Percentiles rank a stretch among this genome's conserved stretches.
These are phyloP conservation scores for Botrytis porri DNA, from an alignment of 2,329 filamentous ascomycete species.

Conservation along the genomic window DNA sequence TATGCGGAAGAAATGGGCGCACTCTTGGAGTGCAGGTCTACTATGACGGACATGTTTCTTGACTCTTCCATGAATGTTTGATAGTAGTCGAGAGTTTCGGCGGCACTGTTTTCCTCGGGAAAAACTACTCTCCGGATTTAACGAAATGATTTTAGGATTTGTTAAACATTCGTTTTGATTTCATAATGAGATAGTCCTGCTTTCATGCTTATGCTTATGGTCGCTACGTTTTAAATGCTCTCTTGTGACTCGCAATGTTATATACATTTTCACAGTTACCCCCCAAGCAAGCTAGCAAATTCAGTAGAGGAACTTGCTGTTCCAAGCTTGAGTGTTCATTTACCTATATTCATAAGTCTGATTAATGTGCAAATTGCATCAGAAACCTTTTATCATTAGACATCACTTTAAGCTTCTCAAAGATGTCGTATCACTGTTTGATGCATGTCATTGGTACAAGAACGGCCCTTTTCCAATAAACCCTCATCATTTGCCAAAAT, in stretches of 20 bases:
- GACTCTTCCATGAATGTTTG: not conserved
- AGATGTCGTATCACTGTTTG: not conserved
- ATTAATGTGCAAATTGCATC: not conserved
- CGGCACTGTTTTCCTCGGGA: not conserved
- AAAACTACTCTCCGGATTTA: not conserved
- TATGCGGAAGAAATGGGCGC: too few relatives aligned
- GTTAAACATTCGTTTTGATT: not conserved
- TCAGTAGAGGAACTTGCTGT: too few relatives aligned
- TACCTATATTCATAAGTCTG: not conserved
- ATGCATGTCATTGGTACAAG: not conserved
- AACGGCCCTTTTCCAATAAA: not conserved
- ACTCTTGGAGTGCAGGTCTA: not conserved
- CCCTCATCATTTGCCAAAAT: not conserved
- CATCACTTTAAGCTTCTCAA: not conserved
- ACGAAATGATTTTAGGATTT: too few relatives aligned
- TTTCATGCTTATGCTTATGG: not conserved
- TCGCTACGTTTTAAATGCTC: not conserved
- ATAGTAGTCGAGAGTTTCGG: not conserved
- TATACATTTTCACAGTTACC: fast-evolving
- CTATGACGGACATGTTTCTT: not conserved
- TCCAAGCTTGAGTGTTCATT: too few relatives aligned
- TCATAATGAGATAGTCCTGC: not conserved
- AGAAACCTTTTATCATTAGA: not conserved
- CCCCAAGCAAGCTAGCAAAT: not conserved
- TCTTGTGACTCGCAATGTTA: not conserved